These are phyloP conservation scores for Pseudogymnoascus sp. DNA, from an alignment of 2,329 filamentous ascomycete genomes.

Conservation along the genomic window DNA sequence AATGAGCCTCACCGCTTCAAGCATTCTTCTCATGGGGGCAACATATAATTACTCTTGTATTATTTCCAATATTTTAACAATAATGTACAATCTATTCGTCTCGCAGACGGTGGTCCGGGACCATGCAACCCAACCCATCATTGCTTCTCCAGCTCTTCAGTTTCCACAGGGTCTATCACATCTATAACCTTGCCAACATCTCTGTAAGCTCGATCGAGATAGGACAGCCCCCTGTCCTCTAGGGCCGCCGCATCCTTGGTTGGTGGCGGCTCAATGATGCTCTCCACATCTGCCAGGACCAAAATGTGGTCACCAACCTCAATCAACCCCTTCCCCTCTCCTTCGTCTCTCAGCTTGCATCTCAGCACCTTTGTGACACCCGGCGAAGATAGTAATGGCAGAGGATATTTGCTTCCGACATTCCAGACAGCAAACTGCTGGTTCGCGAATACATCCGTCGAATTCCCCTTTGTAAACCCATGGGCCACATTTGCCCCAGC, in stretches of 20 bases:
- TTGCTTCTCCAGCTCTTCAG: not conserved
- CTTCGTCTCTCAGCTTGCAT: constrained; percentile 18
- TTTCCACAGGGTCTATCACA: not conserved
- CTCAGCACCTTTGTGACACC: constrained; percentile 18
- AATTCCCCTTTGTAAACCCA: constrained; percentile 21
- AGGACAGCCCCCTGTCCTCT: constrained; percentile 8
- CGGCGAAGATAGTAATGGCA: constrained; percentile 14
- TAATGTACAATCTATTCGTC: not conserved
- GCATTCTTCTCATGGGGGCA: not conserved
- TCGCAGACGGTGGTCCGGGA: not conserved
- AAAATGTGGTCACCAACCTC: constrained; percentile 25
- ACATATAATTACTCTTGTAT: not conserved
- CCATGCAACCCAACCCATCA: not conserved
- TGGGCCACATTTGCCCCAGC: constrained; percentile 21
- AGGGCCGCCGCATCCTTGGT: not conserved
- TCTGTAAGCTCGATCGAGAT: constrained; percentile 13
- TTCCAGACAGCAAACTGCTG: constrained; percentile 5
- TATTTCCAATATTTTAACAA: not conserved
- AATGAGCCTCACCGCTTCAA: not conserved
- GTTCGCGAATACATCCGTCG: constrained; percentile 8
- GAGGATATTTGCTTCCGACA: not conserved
- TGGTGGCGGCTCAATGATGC: constrained; percentile 15
- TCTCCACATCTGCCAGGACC: constrained; percentile 22
- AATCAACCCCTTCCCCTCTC: constrained; percentile 16
- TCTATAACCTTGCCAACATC: constrained; percentile 10